A percentile compares a stretch with the other conserved stretches of the same genome.
Evolutionary conservation across 768 basidiomycete species (phyloP).

Genomic region (Collybia sordida): DNA sequence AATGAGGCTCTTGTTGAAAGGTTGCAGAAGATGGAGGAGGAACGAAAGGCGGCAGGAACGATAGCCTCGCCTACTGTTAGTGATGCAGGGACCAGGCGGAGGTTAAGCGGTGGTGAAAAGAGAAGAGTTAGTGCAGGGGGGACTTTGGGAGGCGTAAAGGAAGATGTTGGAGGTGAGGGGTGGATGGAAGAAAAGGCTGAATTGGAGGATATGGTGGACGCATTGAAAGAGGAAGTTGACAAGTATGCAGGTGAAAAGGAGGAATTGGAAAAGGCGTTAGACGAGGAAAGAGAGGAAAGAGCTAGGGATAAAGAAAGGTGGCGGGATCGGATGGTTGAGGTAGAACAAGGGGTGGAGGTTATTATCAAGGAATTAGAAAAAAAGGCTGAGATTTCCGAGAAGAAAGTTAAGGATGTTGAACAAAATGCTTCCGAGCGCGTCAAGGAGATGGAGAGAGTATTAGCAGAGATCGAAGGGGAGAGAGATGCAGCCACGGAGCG

Average conservation of each 20-base stretch:
- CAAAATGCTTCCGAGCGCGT: slow-evolving; percentile 34
- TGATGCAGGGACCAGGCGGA: slow-evolving; percentile 27
- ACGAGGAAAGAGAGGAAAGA: slow-evolving; percentile 57
- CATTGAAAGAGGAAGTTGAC: slow-evolving; percentile 47
- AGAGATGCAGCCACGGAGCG: slow-evolving; percentile 57
- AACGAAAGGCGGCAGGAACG: slow-evolving; percentile 26
- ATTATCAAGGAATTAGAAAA: slow-evolving; percentile 67
- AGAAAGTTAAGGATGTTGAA: slow-evolving; percentile 36
- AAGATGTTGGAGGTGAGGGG: slow-evolving; percentile 60
- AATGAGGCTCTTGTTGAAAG: slow-evolving; percentile 66
- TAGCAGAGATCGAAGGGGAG: slow-evolving; percentile 49
- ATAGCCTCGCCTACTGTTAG: slow-evolving; percentile 21
- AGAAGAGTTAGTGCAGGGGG: slow-evolving; percentile 54
- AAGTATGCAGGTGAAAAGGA: slow-evolving; percentile 47
- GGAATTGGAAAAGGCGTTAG: slow-evolving; percentile 43
- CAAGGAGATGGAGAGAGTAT: slow-evolving; percentile 45
- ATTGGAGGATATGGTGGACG: slow-evolving; percentile 50
- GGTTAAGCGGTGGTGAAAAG: slow-evolving; percentile 36
- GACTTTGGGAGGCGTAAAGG: slow-evolving; percentile 58
- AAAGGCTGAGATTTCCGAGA: slow-evolving; percentile 53
- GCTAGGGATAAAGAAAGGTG: slow-evolving; percentile 67
- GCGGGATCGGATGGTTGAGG: slow-evolving; percentile 69
- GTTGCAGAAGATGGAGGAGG: slow-evolving; percentile 54
- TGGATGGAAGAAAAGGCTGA: slow-evolving; percentile 74
- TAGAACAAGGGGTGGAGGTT: slow-evolving; percentile 65